Base-by-base conservation (phyloP, 805 yeast species). In the Candida nitratophila region DNA sequence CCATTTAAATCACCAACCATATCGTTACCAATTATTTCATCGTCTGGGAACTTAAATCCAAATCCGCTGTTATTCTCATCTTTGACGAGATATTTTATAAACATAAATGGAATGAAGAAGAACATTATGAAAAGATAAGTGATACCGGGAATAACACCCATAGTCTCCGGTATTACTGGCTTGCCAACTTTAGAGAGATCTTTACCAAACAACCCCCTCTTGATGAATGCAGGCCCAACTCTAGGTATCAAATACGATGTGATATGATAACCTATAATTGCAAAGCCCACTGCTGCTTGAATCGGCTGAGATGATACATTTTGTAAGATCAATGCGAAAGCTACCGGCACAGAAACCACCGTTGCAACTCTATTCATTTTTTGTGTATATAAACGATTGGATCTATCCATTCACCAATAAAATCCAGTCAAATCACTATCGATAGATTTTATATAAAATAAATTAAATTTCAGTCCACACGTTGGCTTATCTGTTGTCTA, bases 111-210 rank as follows among this genome's bases (percentile, higher is more conserved):
- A 35, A 91, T 86, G 61, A 87, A 83, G 50, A 84, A 73, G 55
- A 88, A 76, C 86, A 93, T 83, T 36, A 86, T 62, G 50, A 89
- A 79, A 44, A 93, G 62, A 59, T 90, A 89, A 0, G 89, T 81
- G 4, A 85, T 71, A 0, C 96, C 93, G 5, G 88, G 76, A 0
- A 91, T 83, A 2, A 88, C 83, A n/a, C 99, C 99, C 70, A 91
- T 81, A 0, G 95, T 77, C 65, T 93, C 99, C 1, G 99, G 93
- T 10, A 88, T 73, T 2, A 80, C 69, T 0, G 95, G 95, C 36
- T 63, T 70, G n/a, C 77, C 78, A n/a, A 60, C 62, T 60, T 93
- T 93, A 37, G 89, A 81, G 57, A 89, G 54, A 60, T 93, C 99
- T 48, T 74, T 78, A 10, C 99, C 99, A 48, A 66, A 75, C n/a